These are phyloP conservation scores for Eucalyptus curtisii DNA, from an alignment of 345 rosid genomes.

Conservation along the genomic window DNA sequence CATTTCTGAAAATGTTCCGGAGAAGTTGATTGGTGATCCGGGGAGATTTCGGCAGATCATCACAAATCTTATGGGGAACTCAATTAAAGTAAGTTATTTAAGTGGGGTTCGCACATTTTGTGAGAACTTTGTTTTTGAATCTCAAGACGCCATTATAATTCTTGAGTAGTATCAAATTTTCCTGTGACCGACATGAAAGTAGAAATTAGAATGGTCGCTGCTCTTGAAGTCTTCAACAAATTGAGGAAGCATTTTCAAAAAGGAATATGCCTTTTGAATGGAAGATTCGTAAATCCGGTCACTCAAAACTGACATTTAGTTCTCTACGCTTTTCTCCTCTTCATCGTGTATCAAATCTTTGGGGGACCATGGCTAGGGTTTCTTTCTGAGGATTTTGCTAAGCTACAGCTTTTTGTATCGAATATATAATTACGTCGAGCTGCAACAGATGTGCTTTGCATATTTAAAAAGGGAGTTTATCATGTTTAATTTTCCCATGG, in stretches of 20 bases:
- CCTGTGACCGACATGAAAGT: not conserved
- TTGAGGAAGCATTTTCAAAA: not conserved
- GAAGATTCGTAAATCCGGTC: not conserved
- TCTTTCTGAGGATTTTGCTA: not conserved
- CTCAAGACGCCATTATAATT: not conserved
- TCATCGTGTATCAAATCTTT: not conserved
- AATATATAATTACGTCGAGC: not conserved
- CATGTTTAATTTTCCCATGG: not conserved
- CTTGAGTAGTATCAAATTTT: not conserved
- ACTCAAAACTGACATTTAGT: not conserved
- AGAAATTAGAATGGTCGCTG: not conserved
- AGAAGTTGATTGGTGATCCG: conserved; percentile 78
- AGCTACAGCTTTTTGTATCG: not conserved
- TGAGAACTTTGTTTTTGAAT: not conserved
- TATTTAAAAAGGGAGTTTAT: not conserved
- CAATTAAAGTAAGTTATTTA: conserved; percentile 59
- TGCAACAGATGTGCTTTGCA: not conserved
- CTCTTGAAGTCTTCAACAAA: not conserved
- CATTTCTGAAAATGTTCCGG: conserved; percentile 82
- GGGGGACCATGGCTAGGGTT: not conserved
- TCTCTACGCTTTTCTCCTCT: not conserved
- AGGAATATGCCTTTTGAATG: not conserved
- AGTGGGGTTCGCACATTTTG: not conserved
- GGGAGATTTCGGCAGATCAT: conserved; percentile 92
- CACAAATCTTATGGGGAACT: conserved; percentile 93